Base-by-base conservation (phyloP, 257 asterid genomes). In the Schizonepeta tenuifolia region DNA sequence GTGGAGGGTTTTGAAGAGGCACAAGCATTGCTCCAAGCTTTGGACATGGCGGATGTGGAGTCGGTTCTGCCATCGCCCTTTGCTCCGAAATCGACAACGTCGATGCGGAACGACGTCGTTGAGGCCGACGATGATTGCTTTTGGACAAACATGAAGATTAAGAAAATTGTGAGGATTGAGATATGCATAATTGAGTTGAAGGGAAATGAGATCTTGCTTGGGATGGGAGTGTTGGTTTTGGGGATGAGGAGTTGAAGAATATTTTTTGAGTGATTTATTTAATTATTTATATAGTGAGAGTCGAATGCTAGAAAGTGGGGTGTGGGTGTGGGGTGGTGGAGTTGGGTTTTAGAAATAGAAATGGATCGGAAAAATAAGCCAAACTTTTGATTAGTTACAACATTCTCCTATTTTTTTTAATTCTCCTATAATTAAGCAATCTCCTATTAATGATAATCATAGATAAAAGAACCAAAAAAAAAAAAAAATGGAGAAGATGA, bases 21-120 rank as follows among this genome's bases (percentile, higher is more conserved):
- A 61, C 97, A 91, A n/a, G 92, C 96, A 5, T 73, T 53, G 6
- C 55, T 43, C 96, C 96, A 90, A 43, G 91, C 96, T 21, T 35
- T 74, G 49, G 68, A 12, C 6, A 90, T 67, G 17, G 91, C 81
- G 2, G 46, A 14, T 3, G 89, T 57, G 41, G 90, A 86, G 78
- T 87, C 92, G 0, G 77, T 74, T 33, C 5, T 28, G 14, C 86
- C 92, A 35, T 86, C 89, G 0, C 84, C 61, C 3, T 73, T 81
- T 2, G 90, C 96, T 9, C 94, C 96, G 0, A 86, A 70, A 7
- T 68, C 72, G 20, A 65, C 0, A 31, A 89, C 78, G 24, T 87
- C 80, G 1, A 46, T 14, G 3, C 5, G 5, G 60, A 66, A 75
- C 33, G 71, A 20, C 59, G 65, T 41, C 61, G 76, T 17, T 41